Evolutionary conservation across 768 basidiomycete species (phyloP).

Genomic region (Boletus rex-veris): DNA sequence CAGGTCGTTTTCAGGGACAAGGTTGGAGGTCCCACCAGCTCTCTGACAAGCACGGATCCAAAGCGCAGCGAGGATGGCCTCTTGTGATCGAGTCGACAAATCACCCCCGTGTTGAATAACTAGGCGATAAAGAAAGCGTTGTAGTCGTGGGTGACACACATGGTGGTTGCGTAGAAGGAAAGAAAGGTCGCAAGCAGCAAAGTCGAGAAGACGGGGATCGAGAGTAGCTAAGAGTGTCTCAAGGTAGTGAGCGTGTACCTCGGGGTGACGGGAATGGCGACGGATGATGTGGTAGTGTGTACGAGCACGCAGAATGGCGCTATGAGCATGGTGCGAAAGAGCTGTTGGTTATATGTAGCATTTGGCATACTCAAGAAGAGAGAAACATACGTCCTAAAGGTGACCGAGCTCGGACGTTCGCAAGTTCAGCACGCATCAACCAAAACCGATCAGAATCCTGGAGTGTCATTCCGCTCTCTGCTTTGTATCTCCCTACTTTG

Average conservation of each 20-base stretch:
- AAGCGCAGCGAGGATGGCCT: slow-evolving; percentile 35
- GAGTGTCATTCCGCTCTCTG: slow-evolving; percentile 30
- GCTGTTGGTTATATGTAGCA: slow-evolving; percentile 14
- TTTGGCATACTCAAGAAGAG: not conserved
- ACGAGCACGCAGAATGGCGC: slow-evolving; percentile 33
- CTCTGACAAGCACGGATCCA: slow-evolving; percentile 30
- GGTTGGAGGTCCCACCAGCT: not conserved
- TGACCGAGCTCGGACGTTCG: slow-evolving; percentile 17
- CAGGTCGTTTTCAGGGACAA: not conserved
- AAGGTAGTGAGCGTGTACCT: slow-evolving; percentile 48
- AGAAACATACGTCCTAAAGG: slow-evolving; percentile 13
- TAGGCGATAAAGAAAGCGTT: slow-evolving; percentile 41
- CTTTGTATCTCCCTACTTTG: slow-evolving; percentile 45
- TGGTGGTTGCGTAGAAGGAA: slow-evolving; percentile 32
- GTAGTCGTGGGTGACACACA: slow-evolving; percentile 35
- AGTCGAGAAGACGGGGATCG: slow-evolving; percentile 26
- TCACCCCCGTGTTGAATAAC: slow-evolving; percentile 27
- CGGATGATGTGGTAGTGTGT: slow-evolving; percentile 41
- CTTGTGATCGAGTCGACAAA: slow-evolving; percentile 31
- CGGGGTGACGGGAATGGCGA: slow-evolving; percentile 35
- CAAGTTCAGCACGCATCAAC: slow-evolving; percentile 51
- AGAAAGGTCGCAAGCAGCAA: slow-evolving; percentile 35
- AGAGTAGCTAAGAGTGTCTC: slow-evolving; percentile 35
- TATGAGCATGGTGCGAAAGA: slow-evolving; percentile 5
- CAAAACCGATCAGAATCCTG: slow-evolving; percentile 55